A percentile compares a stretch with the other conserved stretches of the same genome.
Evolutionary conservation across 495 filamentous ascomycete species (phyloP).

Genomic region (Schizothecium vesticola): DNA sequence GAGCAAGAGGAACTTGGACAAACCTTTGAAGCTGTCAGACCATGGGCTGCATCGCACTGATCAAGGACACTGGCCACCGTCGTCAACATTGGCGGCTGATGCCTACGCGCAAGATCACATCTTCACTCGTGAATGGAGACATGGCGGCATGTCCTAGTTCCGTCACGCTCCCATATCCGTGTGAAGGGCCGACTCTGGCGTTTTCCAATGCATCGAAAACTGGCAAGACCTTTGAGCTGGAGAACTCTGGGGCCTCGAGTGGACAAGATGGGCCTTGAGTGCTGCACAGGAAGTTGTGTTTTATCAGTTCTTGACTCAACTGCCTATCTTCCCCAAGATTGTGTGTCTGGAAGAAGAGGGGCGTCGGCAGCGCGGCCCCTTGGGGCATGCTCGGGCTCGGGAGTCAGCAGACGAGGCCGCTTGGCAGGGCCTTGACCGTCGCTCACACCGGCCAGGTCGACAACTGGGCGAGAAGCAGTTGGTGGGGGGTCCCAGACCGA

Average conservation of each 20-base stretch:
- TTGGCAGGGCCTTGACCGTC: not conserved
- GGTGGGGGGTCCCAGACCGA: not conserved
- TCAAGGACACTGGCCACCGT: too few relatives aligned
- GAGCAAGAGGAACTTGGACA: not conserved
- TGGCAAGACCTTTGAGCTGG: not conserved
- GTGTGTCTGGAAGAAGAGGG: not conserved
- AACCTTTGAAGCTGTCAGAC: not conserved
- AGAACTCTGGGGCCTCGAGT: not conserved
- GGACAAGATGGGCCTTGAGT: not conserved
- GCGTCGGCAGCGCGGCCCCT: not conserved
- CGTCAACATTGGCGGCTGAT: too few relatives aligned
- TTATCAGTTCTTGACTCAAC: not conserved
- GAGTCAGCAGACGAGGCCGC: constrained; percentile 1
- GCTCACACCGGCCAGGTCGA: not conserved
- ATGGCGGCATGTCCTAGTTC: too few relatives aligned
- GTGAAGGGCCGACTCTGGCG: not conserved
- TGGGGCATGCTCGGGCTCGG: not conserved
- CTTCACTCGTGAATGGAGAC: too few relatives aligned
- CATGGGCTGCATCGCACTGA: not conserved
- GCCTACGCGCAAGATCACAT: too few relatives aligned
- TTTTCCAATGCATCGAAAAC: not conserved
- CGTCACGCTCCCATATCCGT: not conserved
- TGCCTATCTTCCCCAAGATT: not conserved
- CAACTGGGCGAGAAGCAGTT: not conserved
- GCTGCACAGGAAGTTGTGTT: not conserved